These are phyloP conservation scores for Filosporella fistucella DNA, from an alignment of 495 filamentous ascomycete genomes.

Conservation along the genomic window DNA sequence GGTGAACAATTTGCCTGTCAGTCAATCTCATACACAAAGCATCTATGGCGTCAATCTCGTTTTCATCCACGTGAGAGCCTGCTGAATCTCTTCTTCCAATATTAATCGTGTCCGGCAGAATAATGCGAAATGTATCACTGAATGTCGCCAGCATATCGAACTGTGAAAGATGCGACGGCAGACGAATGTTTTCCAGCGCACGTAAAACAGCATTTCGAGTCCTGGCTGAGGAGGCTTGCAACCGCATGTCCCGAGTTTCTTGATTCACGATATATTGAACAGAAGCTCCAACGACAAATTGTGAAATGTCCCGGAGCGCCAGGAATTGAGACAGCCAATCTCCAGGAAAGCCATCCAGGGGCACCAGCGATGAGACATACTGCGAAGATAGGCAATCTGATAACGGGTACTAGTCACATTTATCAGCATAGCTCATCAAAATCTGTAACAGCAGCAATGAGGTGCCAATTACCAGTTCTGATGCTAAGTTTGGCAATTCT, in stretches of 20 bases:
- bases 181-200: conserved; percentile 26
- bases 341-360: conserved; percentile 16
- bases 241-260: conserved; percentile 28
- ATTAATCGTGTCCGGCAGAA: conserved; percentile 29
- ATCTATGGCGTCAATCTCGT: conserved; percentile 33
- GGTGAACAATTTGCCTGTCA: conserved; percentile 27
- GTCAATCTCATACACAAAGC: conserved; percentile 24
- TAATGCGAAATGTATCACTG: conserved; percentile 27
- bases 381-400: conserved; percentile 16
- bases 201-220: conserved; percentile 32
- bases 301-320: conserved; percentile 30
- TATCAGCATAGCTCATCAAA: not conserved
- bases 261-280: conserved; percentile 31
- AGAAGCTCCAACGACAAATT: conserved; percentile 31
- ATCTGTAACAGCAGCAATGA: not conserved
- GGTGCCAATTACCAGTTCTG: conserved; percentile 31
- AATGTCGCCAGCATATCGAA: conserved; percentile 26
- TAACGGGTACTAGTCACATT: conserved; percentile 19
- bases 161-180: conserved; percentile 24
- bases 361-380: conserved; percentile 26
- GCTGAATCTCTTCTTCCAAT: conserved; percentile 15
- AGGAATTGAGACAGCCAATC: conserved; percentile 30
- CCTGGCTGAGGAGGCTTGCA: conserved; percentile 26
- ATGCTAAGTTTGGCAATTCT: conserved; percentile 29
- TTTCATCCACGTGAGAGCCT: conserved; percentile 23